Base-by-base conservation (phyloP, 2,329 filamentous ascomycete species). In the Coleophoma cylindrospora region DNA sequence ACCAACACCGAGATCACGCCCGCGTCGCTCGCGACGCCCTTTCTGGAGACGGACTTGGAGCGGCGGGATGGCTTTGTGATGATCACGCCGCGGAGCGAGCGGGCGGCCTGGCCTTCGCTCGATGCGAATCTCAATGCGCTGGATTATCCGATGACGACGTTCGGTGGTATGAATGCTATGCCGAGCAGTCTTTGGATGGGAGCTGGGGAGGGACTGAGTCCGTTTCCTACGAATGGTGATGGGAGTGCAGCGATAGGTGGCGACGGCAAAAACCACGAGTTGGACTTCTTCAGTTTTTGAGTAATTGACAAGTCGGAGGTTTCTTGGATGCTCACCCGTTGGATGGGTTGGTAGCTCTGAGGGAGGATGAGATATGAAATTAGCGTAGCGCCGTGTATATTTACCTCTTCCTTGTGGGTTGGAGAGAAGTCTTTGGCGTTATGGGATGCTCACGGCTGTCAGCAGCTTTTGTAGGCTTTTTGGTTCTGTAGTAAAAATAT, bases 221-320 rank as follows among this genome's bases (percentile, higher is more conserved):
- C 43, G 3, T 41, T 49, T 34, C 41, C 22, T 8, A 32, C 19
- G 22, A n/a, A 12, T 33, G 41, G 41, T 22, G 41, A 15, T 22
- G 27, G n/a, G 13, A 27, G 27, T 40, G 48, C 43, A 38, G 47
- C 47, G 17, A n/a, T 41, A 13, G 40, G 51, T 21, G 49, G 51
- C 2, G 54, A 48, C 17, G 55, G 50, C 14, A 64, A 66, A 52
- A 70, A 70, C 45, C 64, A 67, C 43, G 64, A 70, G 47, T 56
- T 73, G 54, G 70, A 72, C 51, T 73, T 71, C 55, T 68, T 72
- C 44, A 67, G 63, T 49, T 66, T 72, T 50, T 65, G 51, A 59
- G 40, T 5, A 22, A 13, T 41, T 7, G n/a, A 22, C 9, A 10
- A 4, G 14, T 10, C 4, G 3, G 7, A 10, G 27, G 27, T 10